Base-by-base conservation (phyloP, 2,329 filamentous ascomycete genomes). In the Diplocarpon rosae region DNA sequence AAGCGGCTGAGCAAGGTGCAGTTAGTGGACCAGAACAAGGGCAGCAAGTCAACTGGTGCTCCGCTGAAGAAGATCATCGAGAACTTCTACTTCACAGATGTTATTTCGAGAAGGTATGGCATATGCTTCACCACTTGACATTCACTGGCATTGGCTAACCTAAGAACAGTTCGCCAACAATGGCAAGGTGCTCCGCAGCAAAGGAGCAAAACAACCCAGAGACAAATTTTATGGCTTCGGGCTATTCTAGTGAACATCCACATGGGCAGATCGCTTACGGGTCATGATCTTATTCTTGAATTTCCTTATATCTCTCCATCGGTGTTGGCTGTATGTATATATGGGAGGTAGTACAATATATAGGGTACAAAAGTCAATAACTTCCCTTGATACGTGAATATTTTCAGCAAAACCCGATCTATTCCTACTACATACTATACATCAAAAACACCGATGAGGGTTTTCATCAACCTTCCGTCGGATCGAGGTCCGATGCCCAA, bases 11-110 rank as follows among this genome's bases (percentile, higher is more conserved):
- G 85, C 76, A 95, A 89, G 74, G 83, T 95, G 46, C 90, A 96
- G 68, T 73, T 98, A 46, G 85, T 95, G 42, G 92, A 96, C 62
- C 85, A 93, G 67, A 96, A 96, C 73, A 95, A 92, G 77, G 88
- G 86, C 38, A 69, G 78, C 40, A 83, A 85, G 67, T 60, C 74
- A n/a, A 82, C 71, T 33, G 80, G 79, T n/a, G 68, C 73, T 57
- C 78, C 85, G 27, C 73, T 98, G 59, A 86, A 80, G 72, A 85
- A 85, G 67, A 79, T 84, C 46, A 86, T 98, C 57, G 81, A 95
- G 59, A 86, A 98, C 72, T 98, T 98, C 67, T 98, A 89, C 71
- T 95, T 96, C 68, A 98, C 92, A 65, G 90, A 98, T 68, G 80
- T 83, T 47, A 95, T 98, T 66, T 94, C 89, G 32, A 82, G 92